These are phyloP conservation scores for Barbarea vulgaris DNA, from an alignment of 345 rosid genomes.

Conservation along the genomic window DNA sequence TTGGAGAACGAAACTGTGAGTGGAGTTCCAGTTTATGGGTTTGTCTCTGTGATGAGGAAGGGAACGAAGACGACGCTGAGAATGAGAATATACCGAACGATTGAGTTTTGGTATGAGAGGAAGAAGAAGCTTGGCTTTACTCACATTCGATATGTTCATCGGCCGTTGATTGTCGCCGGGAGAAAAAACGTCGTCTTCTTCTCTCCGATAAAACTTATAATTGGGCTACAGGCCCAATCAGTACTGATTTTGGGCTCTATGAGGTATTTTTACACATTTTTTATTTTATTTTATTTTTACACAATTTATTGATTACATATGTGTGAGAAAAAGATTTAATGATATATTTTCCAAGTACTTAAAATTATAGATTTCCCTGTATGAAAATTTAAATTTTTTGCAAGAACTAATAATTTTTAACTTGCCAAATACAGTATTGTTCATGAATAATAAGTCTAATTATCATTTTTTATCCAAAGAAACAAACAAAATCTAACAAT, in stretches of 20 bases:
- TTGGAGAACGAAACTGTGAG: conserved; percentile 49
- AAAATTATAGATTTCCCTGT: not conserved
- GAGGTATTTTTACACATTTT: not conserved
- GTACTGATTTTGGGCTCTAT: not conserved
- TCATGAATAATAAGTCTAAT: not conserved
- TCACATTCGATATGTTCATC: conserved; percentile 46
- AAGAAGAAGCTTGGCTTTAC: conserved; percentile 36
- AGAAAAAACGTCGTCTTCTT: not conserved
- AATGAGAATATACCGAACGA: conserved; percentile 24
- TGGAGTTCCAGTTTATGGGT: conserved; percentile 50
- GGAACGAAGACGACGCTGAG: conserved; percentile 42
- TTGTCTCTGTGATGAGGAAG: conserved; percentile 50
- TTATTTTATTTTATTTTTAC: too few species aligned
- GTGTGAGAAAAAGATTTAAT: not conserved
- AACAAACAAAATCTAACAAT: not conserved
- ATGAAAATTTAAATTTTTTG: not conserved
- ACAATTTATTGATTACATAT: not conserved
- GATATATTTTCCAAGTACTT: too few species aligned
- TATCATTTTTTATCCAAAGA: too few species aligned
- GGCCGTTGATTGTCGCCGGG: conserved; percentile 34
- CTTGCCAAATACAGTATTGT: not conserved
- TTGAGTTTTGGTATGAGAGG: conserved; percentile 21
- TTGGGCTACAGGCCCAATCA: not conserved
- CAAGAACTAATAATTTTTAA: too few species aligned
- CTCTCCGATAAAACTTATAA: not conserved